Evolutionary conservation across 2,329 filamentous ascomycete genomes (phyloP), one percentile per base, ranked within the genome.

Genomic region (Dothistroma septosporum): DNA sequence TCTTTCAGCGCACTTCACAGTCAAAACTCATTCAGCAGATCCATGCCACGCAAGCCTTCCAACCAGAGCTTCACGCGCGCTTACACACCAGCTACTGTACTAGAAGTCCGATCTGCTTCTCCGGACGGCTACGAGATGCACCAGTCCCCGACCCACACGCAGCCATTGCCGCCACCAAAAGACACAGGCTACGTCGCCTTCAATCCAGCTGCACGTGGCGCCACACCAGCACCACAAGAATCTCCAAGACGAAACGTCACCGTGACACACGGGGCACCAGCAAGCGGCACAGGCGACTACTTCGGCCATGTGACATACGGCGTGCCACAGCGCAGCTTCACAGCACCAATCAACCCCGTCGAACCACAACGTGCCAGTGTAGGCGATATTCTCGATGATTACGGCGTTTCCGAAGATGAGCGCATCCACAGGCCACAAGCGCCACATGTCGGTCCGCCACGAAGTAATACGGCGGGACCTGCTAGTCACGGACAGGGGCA

Each of bases 51-150:
- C 22, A 55, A 63, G 47, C 55, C 61, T 19, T 58, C 62, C 14
- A 58, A 58, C 57, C 64, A 54, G 10, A 66, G 58, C 46, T 57
- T 49, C 61, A n/a, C 31, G 6, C 60, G 48, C 66, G 61, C 60
- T 12, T 57, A 49, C 28, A 49, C 69, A 46, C 63, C 68, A 10
- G 32, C 60, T 9, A 19, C 55, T 11, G 52, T 62, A 10, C 61
- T 55, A 33, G 59, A 63, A 48, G 41, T 31, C 46, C 28, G 33
- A 14, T 24, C 55, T 37, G 37, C 61, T 4, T 58, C 64, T 0
- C 58, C 57, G 24, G 59, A 73, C 28, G 70, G 68, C 65, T 74
- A 73, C 58, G 72, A 74, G 61, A 73, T 74, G 72, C 68, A 68
- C 41, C 61, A 67, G 19, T 46, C 66, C 14, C 55, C 57, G 21